Base-by-base conservation (phyloP, 768 basidiomycete genomes). In the Strobilomyces echinocephalus region DNA sequence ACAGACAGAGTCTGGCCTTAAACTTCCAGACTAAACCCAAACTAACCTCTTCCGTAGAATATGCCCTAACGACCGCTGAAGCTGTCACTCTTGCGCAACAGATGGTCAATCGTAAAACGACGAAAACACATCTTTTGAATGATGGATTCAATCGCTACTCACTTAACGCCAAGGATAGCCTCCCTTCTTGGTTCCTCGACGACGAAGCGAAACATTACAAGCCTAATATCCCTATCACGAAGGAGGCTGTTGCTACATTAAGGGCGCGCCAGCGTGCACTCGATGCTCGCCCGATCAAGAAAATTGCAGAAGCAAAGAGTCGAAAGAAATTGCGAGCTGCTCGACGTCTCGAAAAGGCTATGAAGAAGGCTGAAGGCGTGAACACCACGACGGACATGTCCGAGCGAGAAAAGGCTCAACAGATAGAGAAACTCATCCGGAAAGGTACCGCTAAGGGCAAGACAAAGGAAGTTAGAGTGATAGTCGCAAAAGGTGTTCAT, bases 231-330 rank as follows among this genome's bases (percentile, higher is more conserved):
- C 97, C 97, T n/a, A 79, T 97, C 51, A 97, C 95, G 1, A 98
- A 95, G 69, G 97, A 98, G 68, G 97, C 97, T 10, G 77, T 98
- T 52, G 79, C 79, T 46, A 85, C 83, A 10, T 77, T 99, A 30
- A 84, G 89, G 30, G 90, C 88, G 20, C 92, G 90, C 70, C 90
- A 95, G 72, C 87, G 95, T 12, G 91, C 93, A 14, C 76, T 99
- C 46, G 94, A 99, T 67, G 93, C 95, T 1, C 84, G 97, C 24
- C 97, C 97, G 16, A 98, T 99, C 74, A 98, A 97, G 76, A 99
- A 99, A 77, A 82, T 98, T 8, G 97, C 95, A 9, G 97, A 98
- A 72, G 97, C 97, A 14, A 98, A 98, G 71, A 94, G 92, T 28
- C 82, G 97, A 57, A 99, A 99, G 74, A 97, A 97, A 74, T 74